Evolutionary conservation across 495 filamentous ascomycete species (phyloP), one percentile per base, ranked within the genome.

Genomic region (Xylaria acuta): DNA sequence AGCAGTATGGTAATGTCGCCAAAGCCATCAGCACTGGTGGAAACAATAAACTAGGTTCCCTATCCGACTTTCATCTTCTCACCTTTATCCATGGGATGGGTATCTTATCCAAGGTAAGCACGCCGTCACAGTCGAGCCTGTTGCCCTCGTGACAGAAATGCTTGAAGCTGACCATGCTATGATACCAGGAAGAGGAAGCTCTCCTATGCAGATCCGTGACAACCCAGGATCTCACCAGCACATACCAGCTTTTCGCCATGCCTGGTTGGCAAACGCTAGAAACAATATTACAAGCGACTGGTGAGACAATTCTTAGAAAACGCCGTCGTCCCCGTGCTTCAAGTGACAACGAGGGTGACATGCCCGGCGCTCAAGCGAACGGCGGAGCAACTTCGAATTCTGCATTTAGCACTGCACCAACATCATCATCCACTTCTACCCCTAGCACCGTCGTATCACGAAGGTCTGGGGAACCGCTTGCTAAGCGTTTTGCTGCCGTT

Each of bases 401-500:
- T 43, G 25, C 73, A n/a, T 49, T 40, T 63, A 64, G 67, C 22
- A 63, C 34, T 40, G 59, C 30, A 60, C 64, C 73, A 64, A 65
- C 73, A 7, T 49, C 70, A 30, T 34, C 47, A 38, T 49, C 64
- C 53, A 67, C 64, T 43, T 79, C 77, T 79, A 72, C 75, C 75
- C 77, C 79, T 77, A 69, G 67, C 72, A 72, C 78, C 75, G 76
- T 75, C 74, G 65, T 69, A 71, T 77, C 75, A 25, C 30, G 36
- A 66, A 76, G 43, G 70, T 79, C 75, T 75, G 77, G 80, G 77
- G 92, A 93, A 88, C 91, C 91, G 78, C 92, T 97, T 93, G 90
- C 95, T 97, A 98, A 98, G 91, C 92, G 93, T 88, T 92, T 98
- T 87, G 94, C 95, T 92, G 92, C 93, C 89, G 90, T 97, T 94